A percentile compares a stretch with the other conserved stretches of the same genome.
Conservation (phyloP, 495 filamentous ascomycete genomes). For the Neurospora pannonica region DNA sequence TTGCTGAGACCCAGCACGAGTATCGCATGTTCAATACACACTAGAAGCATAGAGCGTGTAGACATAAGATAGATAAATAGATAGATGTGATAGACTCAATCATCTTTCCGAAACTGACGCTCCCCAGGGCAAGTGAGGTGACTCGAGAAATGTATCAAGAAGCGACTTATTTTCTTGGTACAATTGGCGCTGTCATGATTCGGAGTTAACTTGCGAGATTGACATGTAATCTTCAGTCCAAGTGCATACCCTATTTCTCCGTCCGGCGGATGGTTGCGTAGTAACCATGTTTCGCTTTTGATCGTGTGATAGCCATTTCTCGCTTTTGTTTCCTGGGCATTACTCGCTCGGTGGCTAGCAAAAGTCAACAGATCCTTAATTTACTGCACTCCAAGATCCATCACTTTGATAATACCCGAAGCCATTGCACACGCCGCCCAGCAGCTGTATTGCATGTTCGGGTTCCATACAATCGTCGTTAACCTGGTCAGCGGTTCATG, state of each 20-base stretch:
- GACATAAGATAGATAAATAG: not conserved
- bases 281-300: not conserved
- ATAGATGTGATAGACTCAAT: not conserved
- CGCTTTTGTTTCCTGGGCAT: not conserved
- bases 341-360: not conserved
- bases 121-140: not conserved
- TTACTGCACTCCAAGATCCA: constrained; percentile 35
- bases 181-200: not conserved
- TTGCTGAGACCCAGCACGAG: constrained; percentile 11
- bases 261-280: not conserved
- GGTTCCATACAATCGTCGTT: constrained; percentile 37
- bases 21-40: not conserved
- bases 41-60: not conserved
- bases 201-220: not conserved
- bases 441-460: constrained; percentile 37
- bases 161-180: not conserved
- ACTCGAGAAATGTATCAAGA: not conserved
- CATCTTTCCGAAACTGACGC: not conserved
- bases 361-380: not conserved
- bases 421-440: constrained; percentile 46
- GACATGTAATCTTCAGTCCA: not conserved
- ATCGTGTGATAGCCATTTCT: not conserved
- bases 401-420: constrained; percentile 36
- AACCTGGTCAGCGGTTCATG: constrained; percentile 38
- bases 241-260: not conserved